Conservation (phyloP, 2,329 filamentous ascomycete species). For the Ambrosiella xylebori region DNA sequence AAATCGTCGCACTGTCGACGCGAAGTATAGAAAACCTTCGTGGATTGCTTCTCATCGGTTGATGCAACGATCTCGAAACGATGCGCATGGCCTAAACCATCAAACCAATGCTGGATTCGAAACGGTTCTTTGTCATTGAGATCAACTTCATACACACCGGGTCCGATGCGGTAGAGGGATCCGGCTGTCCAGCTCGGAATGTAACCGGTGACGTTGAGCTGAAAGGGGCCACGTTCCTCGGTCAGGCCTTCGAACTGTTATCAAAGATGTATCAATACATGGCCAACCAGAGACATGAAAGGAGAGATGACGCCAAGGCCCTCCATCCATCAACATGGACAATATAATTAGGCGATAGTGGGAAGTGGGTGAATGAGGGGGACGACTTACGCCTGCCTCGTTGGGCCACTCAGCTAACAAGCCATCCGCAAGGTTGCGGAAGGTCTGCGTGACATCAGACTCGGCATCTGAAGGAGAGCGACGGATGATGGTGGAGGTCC, state of each 20-base stretch:
- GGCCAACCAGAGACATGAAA: background rate
- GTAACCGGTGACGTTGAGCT: slow-evolving; percentile 42
- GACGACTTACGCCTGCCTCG: slow-evolving; percentile 26
- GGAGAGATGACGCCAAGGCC: no score
- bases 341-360: no score
- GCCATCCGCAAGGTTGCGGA: background rate
- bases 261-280: background rate
- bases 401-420: slow-evolving; percentile 30
- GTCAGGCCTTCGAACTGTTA: slow-evolving; percentile 48
- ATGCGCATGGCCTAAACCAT: slow-evolving; percentile 55
- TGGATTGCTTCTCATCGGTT: slow-evolving; percentile 10
- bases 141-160: slow-evolving; percentile 46
- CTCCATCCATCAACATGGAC: no score
- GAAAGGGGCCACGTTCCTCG: slow-evolving; percentile 47
- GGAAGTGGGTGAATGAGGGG: background rate
- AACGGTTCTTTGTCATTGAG: slow-evolving; percentile 23
- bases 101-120: slow-evolving; percentile 61
- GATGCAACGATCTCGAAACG: slow-evolving; percentile 48
- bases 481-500: background rate
- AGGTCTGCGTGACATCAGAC: background rate
- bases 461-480: background rate
- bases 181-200: slow-evolving; percentile 60
- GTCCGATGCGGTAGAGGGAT: slow-evolving; percentile 56
- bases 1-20: slow-evolving; percentile 48
- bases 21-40: slow-evolving; percentile 51